Evolutionary conservation across 2,329 filamentous ascomycete species (phyloP).

Genomic region (Pyrenophora seminiperda): DNA sequence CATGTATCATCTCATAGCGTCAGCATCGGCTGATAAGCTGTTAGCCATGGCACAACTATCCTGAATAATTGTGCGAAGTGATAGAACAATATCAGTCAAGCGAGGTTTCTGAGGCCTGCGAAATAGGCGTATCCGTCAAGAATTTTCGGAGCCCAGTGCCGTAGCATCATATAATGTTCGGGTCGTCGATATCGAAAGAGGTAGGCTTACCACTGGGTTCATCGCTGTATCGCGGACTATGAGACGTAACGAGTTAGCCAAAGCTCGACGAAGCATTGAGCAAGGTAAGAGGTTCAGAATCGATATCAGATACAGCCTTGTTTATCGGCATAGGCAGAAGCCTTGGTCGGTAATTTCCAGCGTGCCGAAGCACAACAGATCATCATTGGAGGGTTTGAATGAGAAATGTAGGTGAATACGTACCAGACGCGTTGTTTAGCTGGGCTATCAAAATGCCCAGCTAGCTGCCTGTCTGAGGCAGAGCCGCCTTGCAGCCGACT

Average conservation of each 20-base stretch:
- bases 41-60: slow-evolving; percentile 17
- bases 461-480: too few species aligned
- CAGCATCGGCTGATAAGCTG: background rate
- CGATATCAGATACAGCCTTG: slow-evolving; percentile 51
- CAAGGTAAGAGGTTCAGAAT: slow-evolving; percentile 13
- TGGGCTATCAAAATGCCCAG: background rate
- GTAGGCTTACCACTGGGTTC: slow-evolving; percentile 31
- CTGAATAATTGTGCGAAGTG: background rate
- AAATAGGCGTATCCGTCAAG: slow-evolving; percentile 82
- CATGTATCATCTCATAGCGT: background rate
- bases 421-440: slow-evolving; percentile 3
- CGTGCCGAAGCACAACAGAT: slow-evolving; percentile 50
- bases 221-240: background rate
- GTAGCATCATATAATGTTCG: slow-evolving; percentile 70
- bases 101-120: slow-evolving; percentile 99
- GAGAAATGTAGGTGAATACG: background rate
- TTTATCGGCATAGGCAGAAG: slow-evolving; percentile 48
- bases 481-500: background rate
- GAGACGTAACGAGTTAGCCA: slow-evolving; percentile 20
- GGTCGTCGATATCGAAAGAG: slow-evolving; percentile 14
- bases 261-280: slow-evolving; percentile 4
- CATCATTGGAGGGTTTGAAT: slow-evolving; percentile 38
- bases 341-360: slow-evolving; percentile 55
- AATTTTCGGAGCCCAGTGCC: slow-evolving; percentile 96
- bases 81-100: slow-evolving; percentile 72